Percentiles rank a stretch among this genome's conserved stretches.
phyloP scores from a whole-genome alignment of 768 basidiomycete species.

The Auricularia cornea region DNA sequence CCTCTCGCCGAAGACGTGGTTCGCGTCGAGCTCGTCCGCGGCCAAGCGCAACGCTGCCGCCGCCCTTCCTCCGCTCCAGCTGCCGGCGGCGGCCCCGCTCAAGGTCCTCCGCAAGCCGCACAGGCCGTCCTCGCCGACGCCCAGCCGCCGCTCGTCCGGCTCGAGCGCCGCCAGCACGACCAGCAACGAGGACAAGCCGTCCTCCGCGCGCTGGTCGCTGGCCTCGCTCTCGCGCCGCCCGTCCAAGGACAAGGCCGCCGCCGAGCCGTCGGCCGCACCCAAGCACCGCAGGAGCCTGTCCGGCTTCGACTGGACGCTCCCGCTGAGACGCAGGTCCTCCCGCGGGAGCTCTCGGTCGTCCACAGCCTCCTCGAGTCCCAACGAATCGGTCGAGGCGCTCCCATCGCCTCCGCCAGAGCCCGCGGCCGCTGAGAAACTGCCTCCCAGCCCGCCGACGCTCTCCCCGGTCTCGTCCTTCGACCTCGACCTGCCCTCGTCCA shows the following conservation, averaged over 20 bases:
- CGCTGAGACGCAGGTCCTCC: background rate
- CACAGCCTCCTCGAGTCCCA: background rate
- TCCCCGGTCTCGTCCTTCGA: background rate
- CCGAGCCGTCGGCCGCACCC: background rate
- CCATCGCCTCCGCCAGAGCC: background rate
- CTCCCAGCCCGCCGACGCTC: background rate
- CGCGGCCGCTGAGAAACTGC: background rate
- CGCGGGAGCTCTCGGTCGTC: background rate
- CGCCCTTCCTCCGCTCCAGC: background rate
- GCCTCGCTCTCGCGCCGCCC: background rate
- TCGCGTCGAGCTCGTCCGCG: background rate
- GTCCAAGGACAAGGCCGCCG: background rate
- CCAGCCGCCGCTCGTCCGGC: background rate
- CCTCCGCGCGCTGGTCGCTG: background rate
- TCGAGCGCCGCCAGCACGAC: background rate
- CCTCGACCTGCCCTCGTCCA: background rate
- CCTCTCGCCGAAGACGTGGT: background rate
- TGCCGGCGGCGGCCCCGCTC: background rate
- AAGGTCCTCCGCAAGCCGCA: background rate
- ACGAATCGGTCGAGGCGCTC: background rate
- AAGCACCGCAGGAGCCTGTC: background rate
- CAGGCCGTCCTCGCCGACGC: background rate
- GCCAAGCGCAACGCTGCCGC: background rate
- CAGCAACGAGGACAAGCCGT: background rate
- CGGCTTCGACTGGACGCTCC: background rate